phyloP scores from a whole-genome alignment of 129 eudicot genomes.

The Artemisia tridentata region DNA sequence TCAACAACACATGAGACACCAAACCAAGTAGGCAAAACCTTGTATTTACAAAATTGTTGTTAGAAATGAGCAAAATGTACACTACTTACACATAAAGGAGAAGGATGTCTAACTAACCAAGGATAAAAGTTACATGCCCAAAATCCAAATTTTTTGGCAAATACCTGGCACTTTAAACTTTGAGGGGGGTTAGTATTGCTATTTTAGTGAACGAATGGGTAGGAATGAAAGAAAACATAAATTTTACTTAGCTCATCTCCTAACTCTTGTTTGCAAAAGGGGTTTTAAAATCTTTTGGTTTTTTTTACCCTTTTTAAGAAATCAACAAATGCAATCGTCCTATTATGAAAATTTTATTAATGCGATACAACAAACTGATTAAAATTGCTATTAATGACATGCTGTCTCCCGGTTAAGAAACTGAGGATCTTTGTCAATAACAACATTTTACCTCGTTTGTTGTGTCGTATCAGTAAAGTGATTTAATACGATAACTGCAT shows the following conservation, averaged over 20 bases:
- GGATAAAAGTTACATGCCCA: conserved; percentile 55
- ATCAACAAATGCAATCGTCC: conserved; percentile 7
- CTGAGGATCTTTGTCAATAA: not conserved
- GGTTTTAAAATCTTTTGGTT: not conserved
- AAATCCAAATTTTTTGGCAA: conserved; percentile 51
- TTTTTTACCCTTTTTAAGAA: conserved; percentile 7
- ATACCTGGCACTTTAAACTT: conserved; percentile 37
- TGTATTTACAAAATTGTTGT: conserved; percentile 52
- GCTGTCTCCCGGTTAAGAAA: not conserved
- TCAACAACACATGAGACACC: conserved; percentile 14
- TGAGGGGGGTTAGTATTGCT: conserved; percentile 40
- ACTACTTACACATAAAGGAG: conserved; percentile 43
- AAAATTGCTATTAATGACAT: not conserved
- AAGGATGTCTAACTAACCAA: conserved; percentile 35
- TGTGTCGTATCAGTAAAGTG: not conserved
- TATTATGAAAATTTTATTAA: not conserved
- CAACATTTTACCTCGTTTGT: not conserved
- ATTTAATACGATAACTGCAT: conserved; percentile 16
- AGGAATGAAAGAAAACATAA: conserved; percentile 29
- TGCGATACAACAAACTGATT: not conserved
- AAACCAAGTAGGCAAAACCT: conserved; percentile 26
- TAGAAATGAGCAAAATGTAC: conserved; percentile 52
- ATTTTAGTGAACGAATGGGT: conserved; percentile 32
- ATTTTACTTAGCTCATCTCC: conserved; percentile 30
- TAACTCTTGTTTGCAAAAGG: conserved; percentile 25